Base-by-base conservation (phyloP, 176 grass and related monocot species). In the Avena insularis region DNA sequence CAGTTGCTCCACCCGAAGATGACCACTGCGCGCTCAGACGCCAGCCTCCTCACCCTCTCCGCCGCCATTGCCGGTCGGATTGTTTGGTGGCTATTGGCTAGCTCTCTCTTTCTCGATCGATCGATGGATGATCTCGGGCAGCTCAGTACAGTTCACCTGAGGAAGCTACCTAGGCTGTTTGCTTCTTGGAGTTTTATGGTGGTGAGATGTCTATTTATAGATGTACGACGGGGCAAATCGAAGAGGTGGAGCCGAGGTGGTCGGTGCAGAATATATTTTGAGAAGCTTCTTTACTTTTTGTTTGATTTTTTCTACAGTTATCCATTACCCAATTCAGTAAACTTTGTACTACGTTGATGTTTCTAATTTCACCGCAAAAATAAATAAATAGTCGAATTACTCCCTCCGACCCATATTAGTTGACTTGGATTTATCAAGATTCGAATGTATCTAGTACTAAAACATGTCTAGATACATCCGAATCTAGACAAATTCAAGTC, bases 1-100 rank as follows among this genome's bases (percentile, higher is more conserved):
- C 93, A 95, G 63, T 90, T 91, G 80, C 91, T 95, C 75, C 51
- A 40, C 7, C 76, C 89, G 79, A 95, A 93, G 75, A 95, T 93
- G 61, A 95, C 91, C 83, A 95, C 93, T 8, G 91, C 89, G 1
- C 77, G 74, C 60, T 93, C 73, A 11, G 91, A 89, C 8, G 93
- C 88, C 86, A 95, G n/a, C 76, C 9, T 79, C 46, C 48, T n/a
- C 74, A 95, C 89, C 23, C 86, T 82, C 2, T 95, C 93, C 88
- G 81, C 74, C 78, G 81, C 74, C 83, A 90, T 86, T 40, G 72
- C 6, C 74, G n/a, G 23, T 5, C 14, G 21, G 4, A 16, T 20
- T 60, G 20, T 60, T 3, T 65, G 12, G 25, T 31, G 21, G 7
- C 46, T 75, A 5, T 4, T 36, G 36, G 71, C 46, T 50, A 50